phyloP scores from a whole-genome alignment of 352 stramenopile genomes.

The Pythium rishiriense region DNA sequence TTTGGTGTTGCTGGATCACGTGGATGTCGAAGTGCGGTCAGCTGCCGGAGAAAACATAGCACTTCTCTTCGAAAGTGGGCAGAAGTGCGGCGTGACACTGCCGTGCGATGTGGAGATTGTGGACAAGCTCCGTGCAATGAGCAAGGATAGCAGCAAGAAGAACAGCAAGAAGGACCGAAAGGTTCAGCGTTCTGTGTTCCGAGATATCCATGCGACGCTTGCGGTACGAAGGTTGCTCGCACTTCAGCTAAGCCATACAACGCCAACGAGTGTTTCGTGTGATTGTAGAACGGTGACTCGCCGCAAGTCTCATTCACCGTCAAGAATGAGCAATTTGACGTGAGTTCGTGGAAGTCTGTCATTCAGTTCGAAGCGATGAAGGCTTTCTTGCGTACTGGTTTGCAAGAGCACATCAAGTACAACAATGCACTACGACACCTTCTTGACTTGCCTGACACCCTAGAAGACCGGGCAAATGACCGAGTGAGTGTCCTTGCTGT shows the following conservation, averaged over 20 bases:
- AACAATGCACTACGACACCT: conserved; percentile 82
- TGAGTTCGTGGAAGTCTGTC: conserved; percentile 78
- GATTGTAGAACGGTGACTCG: conserved; percentile 68
- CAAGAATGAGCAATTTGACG: conserved; percentile 72
- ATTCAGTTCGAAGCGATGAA: conserved; percentile 86
- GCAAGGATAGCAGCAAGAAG: conserved; percentile 89
- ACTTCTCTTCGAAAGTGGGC: conserved; percentile 70
- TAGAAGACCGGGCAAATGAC: conserved; percentile 75
- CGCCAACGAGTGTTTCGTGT: not conserved
- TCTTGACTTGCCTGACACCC: conserved; percentile 72
- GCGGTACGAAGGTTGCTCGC: conserved; percentile 31
- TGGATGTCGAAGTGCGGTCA: conserved; percentile 79
- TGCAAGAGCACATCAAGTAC: conserved; percentile 89
- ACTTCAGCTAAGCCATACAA: not conserved
- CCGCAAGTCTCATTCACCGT: conserved; percentile 77
- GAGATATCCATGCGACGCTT: conserved; percentile 80
- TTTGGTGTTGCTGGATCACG: conserved; percentile 68
- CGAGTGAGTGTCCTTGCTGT: conserved; percentile 38
- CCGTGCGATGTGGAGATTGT: conserved; percentile 71
- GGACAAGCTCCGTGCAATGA: conserved; percentile 71
- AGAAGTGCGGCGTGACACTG: conserved; percentile 47
- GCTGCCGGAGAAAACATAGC: conserved; percentile 85
- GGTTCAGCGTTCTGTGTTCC: conserved; percentile 80
- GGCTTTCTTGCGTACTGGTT: conserved; percentile 60
- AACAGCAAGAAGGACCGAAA: conserved; percentile 91